Conservation (phyloP, 306 rosid genomes). For the Cicer bijugum region DNA sequence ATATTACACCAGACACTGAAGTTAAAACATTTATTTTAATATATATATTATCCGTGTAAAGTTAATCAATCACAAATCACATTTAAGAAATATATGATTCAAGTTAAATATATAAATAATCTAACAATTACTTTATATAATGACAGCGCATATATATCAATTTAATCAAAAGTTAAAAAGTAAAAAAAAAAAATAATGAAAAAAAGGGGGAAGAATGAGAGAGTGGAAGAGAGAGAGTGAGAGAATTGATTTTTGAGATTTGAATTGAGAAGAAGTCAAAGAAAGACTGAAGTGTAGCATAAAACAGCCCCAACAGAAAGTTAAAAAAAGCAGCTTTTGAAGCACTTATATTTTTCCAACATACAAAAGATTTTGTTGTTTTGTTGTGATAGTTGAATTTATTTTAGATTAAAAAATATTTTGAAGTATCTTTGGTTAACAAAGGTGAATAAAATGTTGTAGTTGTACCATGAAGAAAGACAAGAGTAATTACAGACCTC, state of each 20-base stretch:
- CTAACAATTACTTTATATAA: too few relatives aligned
- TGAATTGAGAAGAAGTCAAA: conserved; percentile 44
- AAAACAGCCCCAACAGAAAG: conserved; percentile 55
- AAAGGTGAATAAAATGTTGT: conserved; percentile 46
- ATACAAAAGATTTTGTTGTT: conserved; percentile 45
- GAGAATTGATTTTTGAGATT: conserved; percentile 33
- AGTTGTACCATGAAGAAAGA: conserved; percentile 41
- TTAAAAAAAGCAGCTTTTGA: conserved; percentile 49
- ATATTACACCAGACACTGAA: too few relatives aligned
- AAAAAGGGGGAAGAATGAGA: background rate
- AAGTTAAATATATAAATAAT: too few relatives aligned
- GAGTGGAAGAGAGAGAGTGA: conserved; percentile 6
- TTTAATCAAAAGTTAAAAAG: background rate
- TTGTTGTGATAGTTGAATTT: background rate
- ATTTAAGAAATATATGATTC: too few relatives aligned
- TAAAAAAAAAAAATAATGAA: too few relatives aligned
- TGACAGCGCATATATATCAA: too few relatives aligned
- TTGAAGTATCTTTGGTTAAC: conserved; percentile 45
- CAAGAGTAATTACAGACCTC: conserved; percentile 58
- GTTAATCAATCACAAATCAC: too few relatives aligned
- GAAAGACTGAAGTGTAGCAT: conserved; percentile 40
- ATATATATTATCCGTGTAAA: too few relatives aligned
- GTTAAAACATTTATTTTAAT: too few relatives aligned
- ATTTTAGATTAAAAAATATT: conserved; percentile 2
- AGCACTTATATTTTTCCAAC: conserved; percentile 48